Conservation (phyloP, 2,329 filamentous ascomycete genomes). For the Aspergillus clavatus region DNA sequence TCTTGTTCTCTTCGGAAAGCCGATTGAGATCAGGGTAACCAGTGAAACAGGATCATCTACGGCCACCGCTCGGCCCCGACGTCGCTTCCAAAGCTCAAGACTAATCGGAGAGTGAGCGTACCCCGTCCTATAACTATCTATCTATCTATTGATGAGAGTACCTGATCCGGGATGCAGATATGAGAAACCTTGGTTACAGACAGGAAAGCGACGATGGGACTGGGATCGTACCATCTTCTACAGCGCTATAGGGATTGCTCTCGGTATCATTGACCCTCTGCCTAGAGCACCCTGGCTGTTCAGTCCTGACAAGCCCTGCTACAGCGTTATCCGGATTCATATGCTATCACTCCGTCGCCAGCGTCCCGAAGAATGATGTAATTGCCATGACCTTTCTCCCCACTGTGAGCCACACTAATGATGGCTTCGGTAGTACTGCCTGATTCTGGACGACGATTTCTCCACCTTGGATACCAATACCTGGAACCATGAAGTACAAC, state of each 20-base stretch:
- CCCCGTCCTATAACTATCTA: no score
- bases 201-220: conserved; percentile 5
- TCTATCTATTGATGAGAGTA: no score
- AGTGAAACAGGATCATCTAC: conserved; percentile 1
- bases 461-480: conserved; percentile 39
- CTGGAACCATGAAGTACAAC: conserved; percentile 49
- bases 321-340: conserved; percentile 27
- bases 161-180: conserved; percentile 1
- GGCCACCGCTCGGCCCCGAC: conserved; percentile 1
- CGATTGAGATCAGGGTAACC: no score
- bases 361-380: conserved; percentile 12
- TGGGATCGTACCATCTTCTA: conserved; percentile 16
- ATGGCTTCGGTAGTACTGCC: conserved; percentile 42
- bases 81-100: conserved; percentile 11
- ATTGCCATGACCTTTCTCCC: no score
- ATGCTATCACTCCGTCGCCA: conserved; percentile 23
- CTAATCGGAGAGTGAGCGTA: conserved; percentile 9
- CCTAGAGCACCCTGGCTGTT: no score
- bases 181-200: conserved; percentile 11
- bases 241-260: conserved; percentile 19
- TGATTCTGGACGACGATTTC: conserved; percentile 49
- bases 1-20: no score
- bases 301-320: no score
- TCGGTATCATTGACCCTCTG: conserved; percentile 18
- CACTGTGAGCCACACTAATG: no score